Conservation (phyloP, 768 basidiomycete species). For the Coprinopsis sp. region DNA sequence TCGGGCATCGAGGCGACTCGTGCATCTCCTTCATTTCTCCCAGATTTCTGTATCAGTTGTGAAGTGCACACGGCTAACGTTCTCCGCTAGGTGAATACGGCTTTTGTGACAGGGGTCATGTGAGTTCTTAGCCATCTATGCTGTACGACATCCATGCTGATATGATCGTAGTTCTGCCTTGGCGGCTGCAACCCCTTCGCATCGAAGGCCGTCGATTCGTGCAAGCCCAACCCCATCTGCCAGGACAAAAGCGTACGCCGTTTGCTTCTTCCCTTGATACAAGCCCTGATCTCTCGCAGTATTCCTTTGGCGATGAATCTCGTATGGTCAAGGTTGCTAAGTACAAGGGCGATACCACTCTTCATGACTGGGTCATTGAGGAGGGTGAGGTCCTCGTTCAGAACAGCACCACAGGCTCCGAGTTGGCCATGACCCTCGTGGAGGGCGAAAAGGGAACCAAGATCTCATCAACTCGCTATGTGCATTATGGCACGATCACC, state of each 20-base stretch:
- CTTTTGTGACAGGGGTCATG: constrained; percentile 44
- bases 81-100: constrained; percentile 43
- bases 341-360: constrained; percentile 29
- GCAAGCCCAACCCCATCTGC: constrained; percentile 70
- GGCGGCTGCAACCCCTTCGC: constrained; percentile 83
- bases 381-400: constrained; percentile 63
- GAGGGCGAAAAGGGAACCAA: constrained; percentile 72
- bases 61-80: constrained; percentile 4
- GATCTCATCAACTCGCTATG: constrained; percentile 72
- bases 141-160: neutral
- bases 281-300: constrained; percentile 31
- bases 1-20: too few species aligned
- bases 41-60: too few species aligned
- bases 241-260: constrained; percentile 35
- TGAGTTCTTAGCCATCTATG: constrained; percentile 22
- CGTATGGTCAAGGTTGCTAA: constrained; percentile 66
- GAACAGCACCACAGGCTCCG: constrained; percentile 52
- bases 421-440: constrained; percentile 64
- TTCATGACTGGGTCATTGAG: constrained; percentile 57
- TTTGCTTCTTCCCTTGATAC: neutral
- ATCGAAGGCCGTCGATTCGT: constrained; percentile 61
- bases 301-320: constrained; percentile 59
- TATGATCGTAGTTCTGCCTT: constrained; percentile 57
- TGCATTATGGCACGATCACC: constrained; percentile 78
- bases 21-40: too few species aligned